Base-by-base conservation (phyloP, 495 filamentous ascomycete species). In the Jackrogersella multiformis region DNA sequence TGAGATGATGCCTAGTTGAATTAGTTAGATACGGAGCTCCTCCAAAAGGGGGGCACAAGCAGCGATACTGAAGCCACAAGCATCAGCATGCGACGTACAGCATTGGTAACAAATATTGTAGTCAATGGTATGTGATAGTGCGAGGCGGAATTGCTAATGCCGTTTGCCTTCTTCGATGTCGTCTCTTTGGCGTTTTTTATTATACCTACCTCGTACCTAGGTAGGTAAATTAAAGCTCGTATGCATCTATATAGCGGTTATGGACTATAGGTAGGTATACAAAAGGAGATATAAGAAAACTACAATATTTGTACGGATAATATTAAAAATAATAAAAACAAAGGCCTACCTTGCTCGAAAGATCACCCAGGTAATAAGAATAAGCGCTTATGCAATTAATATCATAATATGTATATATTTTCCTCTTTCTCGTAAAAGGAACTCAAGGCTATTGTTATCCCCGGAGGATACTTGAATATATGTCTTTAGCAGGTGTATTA, bases 351-450 rank as follows among this genome's bases (percentile, higher is more conserved):
- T 39, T 36, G 10, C 8, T 32, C 48, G 44, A 58, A 35, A 44
- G n/a, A n/a, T n/a, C n/a, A n/a, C n/a, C n/a, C n/a, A n/a, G n/a
- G n/a, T n/a, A 39, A 39, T 38, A 44, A 48, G 38, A 54, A 52
- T 68, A 68, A 68, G 64, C 58, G 45, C 64, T 62, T 62, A 60
- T 56, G 64, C 58, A 68, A 58, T 45, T 61, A 53, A 51, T 53
- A 61, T 30, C 12, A 53, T 32, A 26, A 15, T 49, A 49, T 49
- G 20, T 6, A 45, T 46, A 46, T 8, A 20, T 46, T 21, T 46
- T 46, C 5, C 41, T 10, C 10, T 21, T 8, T 10, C 18, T 21
- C 3, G 15, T 6, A 18, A 42, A 21, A 12, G 42, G 23, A n/a
- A 46, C 42, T 26, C 42, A 21, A 46, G 21, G 42, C 12, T 46